These are phyloP conservation scores for Euphorbia corollata DNA, from an alignment of 441 rosid species.

Conservation along the genomic window DNA sequence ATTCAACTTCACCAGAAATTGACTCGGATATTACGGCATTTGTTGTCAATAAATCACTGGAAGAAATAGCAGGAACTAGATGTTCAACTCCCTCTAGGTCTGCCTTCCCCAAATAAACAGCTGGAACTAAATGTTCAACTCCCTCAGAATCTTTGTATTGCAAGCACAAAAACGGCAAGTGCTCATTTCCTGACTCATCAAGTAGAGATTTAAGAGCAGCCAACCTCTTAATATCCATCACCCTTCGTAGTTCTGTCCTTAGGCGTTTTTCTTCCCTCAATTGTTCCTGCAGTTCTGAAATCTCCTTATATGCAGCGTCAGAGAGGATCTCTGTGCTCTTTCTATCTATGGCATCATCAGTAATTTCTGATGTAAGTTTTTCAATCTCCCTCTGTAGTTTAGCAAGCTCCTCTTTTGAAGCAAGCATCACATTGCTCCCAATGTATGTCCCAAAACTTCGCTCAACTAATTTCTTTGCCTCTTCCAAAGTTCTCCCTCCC, in stretches of 20 bases:
- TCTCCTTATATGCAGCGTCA: constrained; percentile 61
- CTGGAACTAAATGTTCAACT: constrained; percentile 58
- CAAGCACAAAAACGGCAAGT: constrained; percentile 71
- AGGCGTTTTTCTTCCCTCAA: constrained; percentile 58
- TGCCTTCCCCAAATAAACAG: constrained; percentile 65
- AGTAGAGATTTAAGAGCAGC: constrained; percentile 56
- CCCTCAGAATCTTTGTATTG: constrained; percentile 79
- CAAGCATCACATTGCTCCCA: constrained; percentile 85
- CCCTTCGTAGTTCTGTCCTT: constrained; percentile 51
- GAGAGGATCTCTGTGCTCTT: constrained; percentile 67
- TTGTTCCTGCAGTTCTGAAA: constrained; percentile 59
- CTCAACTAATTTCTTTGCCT: constrained; percentile 87
- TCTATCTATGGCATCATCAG: constrained; percentile 72
- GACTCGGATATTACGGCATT: constrained; percentile 25
- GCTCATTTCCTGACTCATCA: constrained; percentile 54
- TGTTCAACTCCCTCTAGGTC: constrained; percentile 49
- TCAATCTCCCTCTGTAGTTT: constrained; percentile 64
- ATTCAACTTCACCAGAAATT: constrained; percentile 23
- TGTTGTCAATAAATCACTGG: constrained; percentile 35
- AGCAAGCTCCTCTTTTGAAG: constrained; percentile 82
- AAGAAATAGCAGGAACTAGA: constrained; percentile 36
- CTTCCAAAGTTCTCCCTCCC: constrained; percentile 80
- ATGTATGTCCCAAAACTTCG: constrained; percentile 92
- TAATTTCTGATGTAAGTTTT: constrained; percentile 53
- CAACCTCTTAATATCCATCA: constrained; percentile 57